Conservation (phyloP, 2,329 filamentous ascomycete genomes). For the Plenodomus lindquistii region DNA sequence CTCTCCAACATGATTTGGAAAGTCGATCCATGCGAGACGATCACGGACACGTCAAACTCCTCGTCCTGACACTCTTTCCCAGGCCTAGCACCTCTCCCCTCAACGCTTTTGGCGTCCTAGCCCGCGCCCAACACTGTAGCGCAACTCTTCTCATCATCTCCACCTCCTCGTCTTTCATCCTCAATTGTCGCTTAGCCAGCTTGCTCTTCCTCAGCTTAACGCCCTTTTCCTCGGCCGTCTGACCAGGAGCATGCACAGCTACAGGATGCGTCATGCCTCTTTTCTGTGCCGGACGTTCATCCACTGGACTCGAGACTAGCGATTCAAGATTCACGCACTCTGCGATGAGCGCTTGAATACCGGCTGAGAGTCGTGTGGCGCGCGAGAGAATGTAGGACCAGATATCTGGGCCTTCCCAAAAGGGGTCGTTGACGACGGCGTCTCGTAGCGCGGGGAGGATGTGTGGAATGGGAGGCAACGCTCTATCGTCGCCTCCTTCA, state of each 20-base stretch:
- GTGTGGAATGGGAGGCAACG: slow-evolving; percentile 40
- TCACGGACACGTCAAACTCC: slow-evolving; percentile 40
- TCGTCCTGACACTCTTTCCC: slow-evolving; percentile 20
- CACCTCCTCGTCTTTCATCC: slow-evolving; percentile 49
- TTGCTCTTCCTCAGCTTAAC: slow-evolving; percentile 44
- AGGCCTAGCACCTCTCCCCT: slow-evolving; percentile 24
- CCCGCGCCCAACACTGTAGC: slow-evolving; percentile 49
- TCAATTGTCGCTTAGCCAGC: slow-evolving; percentile 51
- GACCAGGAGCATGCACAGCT: slow-evolving; percentile 7
- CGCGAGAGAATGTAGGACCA: slow-evolving; percentile 51
- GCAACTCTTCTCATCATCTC: slow-evolving; percentile 49
- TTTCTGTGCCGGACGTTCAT: slow-evolving; percentile 18
- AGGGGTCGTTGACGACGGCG: slow-evolving; percentile 48
- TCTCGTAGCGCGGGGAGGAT: slow-evolving; percentile 49
- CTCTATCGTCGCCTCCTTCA: slow-evolving; percentile 1
- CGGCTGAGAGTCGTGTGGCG: slow-evolving; percentile 47
- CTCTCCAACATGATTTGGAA: no score
- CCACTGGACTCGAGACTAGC: slow-evolving; percentile 40
- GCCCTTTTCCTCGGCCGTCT: slow-evolving; percentile 25
- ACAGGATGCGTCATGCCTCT: slow-evolving; percentile 27
- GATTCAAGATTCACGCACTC: slow-evolving; percentile 50
- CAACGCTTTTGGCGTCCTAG: slow-evolving; percentile 31
- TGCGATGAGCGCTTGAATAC: slow-evolving; percentile 52
- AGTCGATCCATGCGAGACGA: no score
- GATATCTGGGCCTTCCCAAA: slow-evolving; percentile 47